Conservation (phyloP, 1,284 basidiomycete species). For the Ceratobasidium sp. region DNA sequence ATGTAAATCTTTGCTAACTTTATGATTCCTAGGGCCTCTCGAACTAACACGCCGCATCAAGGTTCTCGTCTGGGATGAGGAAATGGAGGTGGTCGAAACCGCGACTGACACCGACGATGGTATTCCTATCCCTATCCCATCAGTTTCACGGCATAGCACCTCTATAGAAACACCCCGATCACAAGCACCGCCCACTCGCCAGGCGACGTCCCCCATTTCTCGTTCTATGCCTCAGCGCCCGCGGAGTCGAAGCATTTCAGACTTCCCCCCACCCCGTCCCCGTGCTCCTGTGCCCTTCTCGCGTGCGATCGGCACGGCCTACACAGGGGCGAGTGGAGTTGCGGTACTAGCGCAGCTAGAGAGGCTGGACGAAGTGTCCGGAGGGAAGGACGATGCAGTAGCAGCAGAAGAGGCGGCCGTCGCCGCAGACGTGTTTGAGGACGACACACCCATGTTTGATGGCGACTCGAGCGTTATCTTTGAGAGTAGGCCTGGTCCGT, state of each 20-base stretch:
- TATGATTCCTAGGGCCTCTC: conserved; percentile 71
- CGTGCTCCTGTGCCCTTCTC: conserved; percentile 79
- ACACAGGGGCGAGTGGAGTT: conserved; percentile 83
- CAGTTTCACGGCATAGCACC: conserved; percentile 65
- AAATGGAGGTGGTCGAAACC: conserved; percentile 74
- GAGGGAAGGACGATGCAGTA: conserved; percentile 72
- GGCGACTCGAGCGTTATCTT: neutral
- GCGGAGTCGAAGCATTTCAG: conserved; percentile 54
- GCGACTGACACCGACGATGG: conserved; percentile 42
- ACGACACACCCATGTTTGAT: conserved; percentile 40
- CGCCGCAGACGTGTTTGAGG: conserved; percentile 64
- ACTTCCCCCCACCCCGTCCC: conserved; percentile 77
- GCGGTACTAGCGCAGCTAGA: conserved; percentile 85
- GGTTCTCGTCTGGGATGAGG: conserved; percentile 86
- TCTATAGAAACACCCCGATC: conserved; percentile 57
- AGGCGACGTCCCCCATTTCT: conserved; percentile 57
- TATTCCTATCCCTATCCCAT: conserved; percentile 8
- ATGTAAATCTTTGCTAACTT: neutral
- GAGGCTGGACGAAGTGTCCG: conserved; percentile 81
- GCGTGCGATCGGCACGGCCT: conserved; percentile 74
- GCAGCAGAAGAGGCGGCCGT: conserved; percentile 64
- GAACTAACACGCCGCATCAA: conserved; percentile 85
- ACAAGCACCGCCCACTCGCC: conserved; percentile 29
- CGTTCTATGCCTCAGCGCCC: conserved; percentile 63
- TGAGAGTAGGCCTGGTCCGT: conserved; percentile 32